Conservation (phyloP, 2,329 filamentous ascomycete species). For the Aspergillus flavus region DNA sequence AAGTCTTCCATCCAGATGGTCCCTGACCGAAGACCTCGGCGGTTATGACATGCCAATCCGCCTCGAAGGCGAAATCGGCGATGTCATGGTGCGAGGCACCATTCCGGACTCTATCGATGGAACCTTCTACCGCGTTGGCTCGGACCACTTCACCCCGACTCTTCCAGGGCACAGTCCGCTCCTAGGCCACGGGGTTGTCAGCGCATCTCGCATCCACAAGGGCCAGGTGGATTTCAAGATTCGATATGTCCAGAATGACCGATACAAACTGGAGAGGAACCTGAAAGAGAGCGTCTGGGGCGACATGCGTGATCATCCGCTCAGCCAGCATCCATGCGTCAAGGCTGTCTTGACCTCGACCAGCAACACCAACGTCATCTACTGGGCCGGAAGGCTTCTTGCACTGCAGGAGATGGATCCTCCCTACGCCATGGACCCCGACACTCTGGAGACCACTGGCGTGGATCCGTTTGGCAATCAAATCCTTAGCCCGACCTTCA, state of each 20-base stretch:
- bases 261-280: slow-evolving; percentile 27
- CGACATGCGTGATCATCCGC: slow-evolving; percentile 23
- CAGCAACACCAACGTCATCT: slow-evolving; percentile 61
- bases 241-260: slow-evolving; percentile 35
- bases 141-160: slow-evolving; percentile 28
- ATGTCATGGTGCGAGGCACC: slow-evolving; percentile 32
- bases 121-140: slow-evolving; percentile 35
- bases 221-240: slow-evolving; percentile 34
- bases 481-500: slow-evolving; percentile 43
- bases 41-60: slow-evolving; percentile 1
- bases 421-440: slow-evolving; percentile 48
- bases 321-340: slow-evolving; percentile 35
- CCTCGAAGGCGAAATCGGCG: slow-evolving; percentile 24
- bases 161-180: slow-evolving; percentile 22
- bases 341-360: slow-evolving; percentile 36
- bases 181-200: slow-evolving; percentile 36
- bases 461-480: slow-evolving; percentile 45
- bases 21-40: not conserved
- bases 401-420: slow-evolving; percentile 56
- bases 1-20: not conserved
- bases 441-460: slow-evolving; percentile 43
- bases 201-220: slow-evolving; percentile 34
- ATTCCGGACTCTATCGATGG: slow-evolving; percentile 36
- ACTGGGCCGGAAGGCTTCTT: slow-evolving; percentile 53
- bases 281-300: not conserved